Evolutionary conservation across 1,284 basidiomycete species (phyloP), one percentile per base, ranked within the genome.

Genomic region (Tylopilus sp.): DNA sequence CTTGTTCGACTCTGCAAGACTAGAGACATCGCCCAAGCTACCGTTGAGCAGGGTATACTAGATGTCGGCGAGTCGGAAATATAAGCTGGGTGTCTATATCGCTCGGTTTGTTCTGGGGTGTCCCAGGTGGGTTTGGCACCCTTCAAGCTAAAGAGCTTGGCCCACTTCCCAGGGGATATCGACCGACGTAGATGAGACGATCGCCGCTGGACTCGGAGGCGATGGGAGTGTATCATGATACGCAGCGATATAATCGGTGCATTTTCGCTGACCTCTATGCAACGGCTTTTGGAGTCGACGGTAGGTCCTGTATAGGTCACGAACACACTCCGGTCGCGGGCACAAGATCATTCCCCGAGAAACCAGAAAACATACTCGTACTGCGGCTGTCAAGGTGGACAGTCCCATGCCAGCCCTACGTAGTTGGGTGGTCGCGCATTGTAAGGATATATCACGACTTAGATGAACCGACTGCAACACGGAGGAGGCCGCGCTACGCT

Each of bases 11-110:
- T n/a, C n/a, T n/a, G n/a, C n/a, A n/a, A n/a, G n/a, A n/a, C n/a
- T n/a, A n/a, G n/a, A n/a, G n/a, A n/a, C n/a, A n/a, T n/a, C n/a
- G n/a, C n/a, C 75, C 4, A 89, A 65, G 0, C 84, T 85, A 57
- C 89, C 86, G 59, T 89, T 86, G 42, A 89, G 70, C 30, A 89
- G 67, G 89, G n/a, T 72, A 49, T 78, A 78, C 53, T 85, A 77
- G 41, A 84, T 85, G 19, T n/a, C n/a, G n/a, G 79, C 73, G 4
- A 71, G 69, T 25, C 69, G 62, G 64, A 89, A 76, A 54, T 72
- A 84, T 26, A 61, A 53, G 35, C 67, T 61, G 64, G 55, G 88
- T 88, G 18, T 74, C 69, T 19, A 75, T 55, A 11, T 56, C 57
- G 0, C 62, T 59, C 19, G 82, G 68, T 26, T 63, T 65, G 10